A percentile compares a stretch with the other conserved stretches of the same genome.
Evolutionary conservation across 2,329 filamentous ascomycete genomes (phyloP).

Genomic region (Venturia pyrina): DNA sequence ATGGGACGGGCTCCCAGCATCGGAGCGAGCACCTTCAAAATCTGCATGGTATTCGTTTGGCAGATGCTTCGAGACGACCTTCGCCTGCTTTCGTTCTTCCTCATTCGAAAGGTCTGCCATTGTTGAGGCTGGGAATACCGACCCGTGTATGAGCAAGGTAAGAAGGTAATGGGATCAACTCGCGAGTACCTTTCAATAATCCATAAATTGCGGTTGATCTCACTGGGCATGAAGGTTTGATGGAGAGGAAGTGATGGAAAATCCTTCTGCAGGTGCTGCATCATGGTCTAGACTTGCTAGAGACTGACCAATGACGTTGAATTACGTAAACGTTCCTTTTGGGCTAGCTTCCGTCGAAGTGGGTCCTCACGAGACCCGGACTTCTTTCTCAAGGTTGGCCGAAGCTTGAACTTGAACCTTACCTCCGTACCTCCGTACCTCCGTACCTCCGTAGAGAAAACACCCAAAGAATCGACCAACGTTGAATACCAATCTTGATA

Average conservation of each 20-base stretch:
- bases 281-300: background rate
- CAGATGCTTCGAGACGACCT: conserved; percentile 9
- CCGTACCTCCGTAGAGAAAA: too few relatives aligned
- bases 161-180: too few relatives aligned
- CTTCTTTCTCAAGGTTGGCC: background rate
- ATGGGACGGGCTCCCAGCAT: background rate
- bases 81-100: background rate
- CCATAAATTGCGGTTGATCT: background rate
- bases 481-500: too few relatives aligned
- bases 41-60: conserved; percentile 1
- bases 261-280: background rate
- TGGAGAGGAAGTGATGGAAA: background rate
- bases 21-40: background rate
- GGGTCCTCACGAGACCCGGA: background rate
- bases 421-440: too few relatives aligned
- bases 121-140: background rate
- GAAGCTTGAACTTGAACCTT: too few relatives aligned
- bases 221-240: too few relatives aligned
- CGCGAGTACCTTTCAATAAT: too few relatives aligned
- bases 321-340: background rate
- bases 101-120: background rate
- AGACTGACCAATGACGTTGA: background rate
- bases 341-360: background rate
- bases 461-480: too few relatives aligned
- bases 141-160: too few relatives aligned